These are phyloP conservation scores for Coemansia sp. DNA, from an alignment of 192 early-diverging fungal species.

Conservation along the genomic window DNA sequence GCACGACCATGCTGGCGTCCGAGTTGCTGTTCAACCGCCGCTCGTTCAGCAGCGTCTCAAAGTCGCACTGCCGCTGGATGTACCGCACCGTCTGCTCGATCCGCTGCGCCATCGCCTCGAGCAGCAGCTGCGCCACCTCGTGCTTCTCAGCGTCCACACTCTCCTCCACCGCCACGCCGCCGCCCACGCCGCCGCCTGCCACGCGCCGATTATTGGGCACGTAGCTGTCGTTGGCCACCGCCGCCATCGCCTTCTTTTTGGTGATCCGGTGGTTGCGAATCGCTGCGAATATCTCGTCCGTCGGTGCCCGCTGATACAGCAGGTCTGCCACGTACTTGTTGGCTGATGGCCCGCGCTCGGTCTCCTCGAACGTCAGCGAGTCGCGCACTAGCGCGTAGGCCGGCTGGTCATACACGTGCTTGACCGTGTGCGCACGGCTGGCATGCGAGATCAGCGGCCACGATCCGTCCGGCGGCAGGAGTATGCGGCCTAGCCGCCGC, in stretches of 20 bases:
- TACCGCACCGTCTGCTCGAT: slow-evolving; percentile 45
- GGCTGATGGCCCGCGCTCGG: slow-evolving; percentile 52
- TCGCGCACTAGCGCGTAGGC: slow-evolving; percentile 66
- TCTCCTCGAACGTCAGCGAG: slow-evolving; percentile 63
- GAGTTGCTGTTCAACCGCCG: slow-evolving; percentile 37
- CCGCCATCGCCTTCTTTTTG: slow-evolving; percentile 46
- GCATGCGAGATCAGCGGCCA: slow-evolving; percentile 81
- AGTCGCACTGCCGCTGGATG: slow-evolving; percentile 56
- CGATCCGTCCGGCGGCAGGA: slow-evolving; percentile 65
- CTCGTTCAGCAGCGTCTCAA: slow-evolving; percentile 51
- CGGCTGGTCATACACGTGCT: slow-evolving; percentile 41
- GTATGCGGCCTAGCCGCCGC: slow-evolving; percentile 50
- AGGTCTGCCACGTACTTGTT: slow-evolving; percentile 69
- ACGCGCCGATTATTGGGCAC: slow-evolving; percentile 22
- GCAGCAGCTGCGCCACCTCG: slow-evolving; percentile 39
- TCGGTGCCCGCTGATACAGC: slow-evolving; percentile 72
- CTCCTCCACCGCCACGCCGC: slow-evolving; percentile 13
- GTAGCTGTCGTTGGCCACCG: slow-evolving; percentile 50
- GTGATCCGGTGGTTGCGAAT: slow-evolving; percentile 59
- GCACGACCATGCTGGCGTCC: slow-evolving; percentile 64
- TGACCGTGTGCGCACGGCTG: slow-evolving; percentile 41
- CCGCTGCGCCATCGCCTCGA: slow-evolving; percentile 50
- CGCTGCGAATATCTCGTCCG: slow-evolving; percentile 70
- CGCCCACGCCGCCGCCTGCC: neutral
- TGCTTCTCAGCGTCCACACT: slow-evolving; percentile 27